Evolutionary conservation across 2,329 filamentous ascomycete species (phyloP), one percentile per base, ranked within the genome.

Genomic region (Alternaria brassicicola): DNA sequence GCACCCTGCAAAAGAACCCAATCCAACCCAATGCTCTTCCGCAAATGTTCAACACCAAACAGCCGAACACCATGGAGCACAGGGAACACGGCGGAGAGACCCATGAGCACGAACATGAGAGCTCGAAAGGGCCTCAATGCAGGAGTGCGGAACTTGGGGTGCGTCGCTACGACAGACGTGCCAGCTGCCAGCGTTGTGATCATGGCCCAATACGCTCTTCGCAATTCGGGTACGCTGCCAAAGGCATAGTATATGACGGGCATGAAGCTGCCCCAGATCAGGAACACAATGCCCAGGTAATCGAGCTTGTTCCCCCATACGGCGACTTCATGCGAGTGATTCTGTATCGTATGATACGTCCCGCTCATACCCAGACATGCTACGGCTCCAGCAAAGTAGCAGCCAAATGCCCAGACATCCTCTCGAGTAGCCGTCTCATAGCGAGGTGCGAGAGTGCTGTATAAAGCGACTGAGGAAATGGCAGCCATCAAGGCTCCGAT

Each of bases 211-310:
- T 98, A 98, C 3, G 85, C 74, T 41, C 80, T 82, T 79, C 92
- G 87, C 69, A 94, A 75, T 7, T 76, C 70, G 3, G 87, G 86
- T 62, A 88, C 80, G 70, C 89, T 92, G 21, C 78, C 77, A 62
- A 87, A 85, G 3, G 78, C 80, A 67, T 85, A 85, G 66, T 84
- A 85, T 58, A 99, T 78, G 48, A 91, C 90, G 2, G 95, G 93
- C 43, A 98, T 86, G 73, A 94, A 97, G 74, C 90, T 94, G 6
- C 95, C 95, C 66, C 94, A 91, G 58, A 98, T 98, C 66, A 99
- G 81, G 47, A 89, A 86, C 28, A 98, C 91, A 67, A 99, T 99
- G 6, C 95, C 95, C 5, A 94, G 86, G 75, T 99, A 98, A 75
- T 99, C 95, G 55, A 98, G 81, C 76, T 96, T 92, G 76, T 98